phyloP scores from a whole-genome alignment of 1,284 basidiomycete species.

The Sanghuangporus weigelae region DNA sequence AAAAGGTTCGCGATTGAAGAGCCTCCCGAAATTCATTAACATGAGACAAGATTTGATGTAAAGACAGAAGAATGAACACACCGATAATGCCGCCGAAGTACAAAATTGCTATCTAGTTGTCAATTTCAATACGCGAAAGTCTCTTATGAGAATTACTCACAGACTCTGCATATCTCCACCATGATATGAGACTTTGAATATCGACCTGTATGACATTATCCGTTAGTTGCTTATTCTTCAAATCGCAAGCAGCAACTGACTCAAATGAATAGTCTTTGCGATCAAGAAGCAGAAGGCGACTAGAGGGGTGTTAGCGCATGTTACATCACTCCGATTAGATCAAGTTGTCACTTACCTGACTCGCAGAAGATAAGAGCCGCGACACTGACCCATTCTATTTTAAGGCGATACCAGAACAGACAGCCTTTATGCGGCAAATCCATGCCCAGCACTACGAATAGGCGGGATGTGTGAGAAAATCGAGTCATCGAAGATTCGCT shows the following conservation, averaged over 20 bases:
- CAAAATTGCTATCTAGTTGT: not conserved
- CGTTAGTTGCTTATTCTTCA: not conserved
- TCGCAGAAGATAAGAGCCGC: constrained; percentile 9
- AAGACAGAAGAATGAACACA: not conserved
- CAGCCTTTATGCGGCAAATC: not conserved
- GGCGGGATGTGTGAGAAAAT: not conserved
- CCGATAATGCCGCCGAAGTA: constrained; percentile 6
- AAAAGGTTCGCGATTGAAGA: constrained; percentile 4
- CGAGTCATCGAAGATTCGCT: not conserved
- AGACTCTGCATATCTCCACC: constrained; percentile 2
- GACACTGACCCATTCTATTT: constrained; percentile 7
- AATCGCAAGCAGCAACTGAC: not conserved
- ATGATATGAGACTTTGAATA: not conserved
- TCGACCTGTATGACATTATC: not conserved
- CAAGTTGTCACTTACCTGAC: not conserved
- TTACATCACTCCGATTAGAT: not conserved
- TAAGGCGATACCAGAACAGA: constrained; percentile 5
- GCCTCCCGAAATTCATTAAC: not conserved
- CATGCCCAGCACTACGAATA: not conserved
- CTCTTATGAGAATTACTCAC: not conserved
- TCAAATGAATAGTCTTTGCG: not conserved
- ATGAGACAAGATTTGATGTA: too few species aligned
- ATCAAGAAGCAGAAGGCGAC: constrained; percentile 4
- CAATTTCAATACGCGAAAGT: not conserved
- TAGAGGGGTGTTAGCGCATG: not conserved